A percentile compares a stretch with the other conserved stretches of the same genome.
phyloP scores from a whole-genome alignment of 2,329 filamentous ascomycete genomes.

The Pyricularia sp. region DNA sequence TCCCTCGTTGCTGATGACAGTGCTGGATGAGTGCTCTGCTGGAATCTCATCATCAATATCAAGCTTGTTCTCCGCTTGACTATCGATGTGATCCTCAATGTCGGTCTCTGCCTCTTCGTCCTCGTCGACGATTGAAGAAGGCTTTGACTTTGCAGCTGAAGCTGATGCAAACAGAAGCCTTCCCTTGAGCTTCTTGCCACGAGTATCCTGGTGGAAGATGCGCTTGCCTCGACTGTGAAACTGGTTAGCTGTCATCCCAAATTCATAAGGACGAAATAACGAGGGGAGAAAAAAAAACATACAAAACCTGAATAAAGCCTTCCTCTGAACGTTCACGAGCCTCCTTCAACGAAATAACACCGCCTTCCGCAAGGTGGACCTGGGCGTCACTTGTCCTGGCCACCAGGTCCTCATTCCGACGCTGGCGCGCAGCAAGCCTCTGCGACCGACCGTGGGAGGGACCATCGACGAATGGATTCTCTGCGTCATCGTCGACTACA shows the following conservation, averaged over 20 bases:
- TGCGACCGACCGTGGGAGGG: conserved; percentile 3
- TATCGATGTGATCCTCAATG: conserved; percentile 38
- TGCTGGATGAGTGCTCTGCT: conserved; percentile 10
- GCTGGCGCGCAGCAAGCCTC: not conserved
- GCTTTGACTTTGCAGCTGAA: conserved; percentile 31
- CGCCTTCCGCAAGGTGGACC: not conserved
- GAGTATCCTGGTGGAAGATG: conserved; percentile 44
- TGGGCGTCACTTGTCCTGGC: not conserved
- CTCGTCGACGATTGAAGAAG: conserved; percentile 28
- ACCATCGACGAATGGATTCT: conserved; percentile 64
- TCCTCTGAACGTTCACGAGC: conserved; percentile 34
- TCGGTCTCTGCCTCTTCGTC: conserved; percentile 53
- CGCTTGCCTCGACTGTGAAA: conserved; percentile 64
- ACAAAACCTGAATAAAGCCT: conserved; percentile 71
- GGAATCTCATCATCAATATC: not conserved
- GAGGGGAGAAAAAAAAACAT: conserved; percentile 30
- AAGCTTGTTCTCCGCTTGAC: not conserved
- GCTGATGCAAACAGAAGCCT: conserved; percentile 57
- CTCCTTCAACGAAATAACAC: not conserved
- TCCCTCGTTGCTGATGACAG: not conserved
- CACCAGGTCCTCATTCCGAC: not conserved
- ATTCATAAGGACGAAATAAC: conserved; percentile 2
- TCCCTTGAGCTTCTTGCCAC: conserved; percentile 56
- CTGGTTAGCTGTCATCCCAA: conserved; percentile 14
- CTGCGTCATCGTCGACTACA: conserved; percentile 50